phyloP scores from a whole-genome alignment of 2,329 filamentous ascomycete genomes.

The Neodidymelliopsis sp. region DNA sequence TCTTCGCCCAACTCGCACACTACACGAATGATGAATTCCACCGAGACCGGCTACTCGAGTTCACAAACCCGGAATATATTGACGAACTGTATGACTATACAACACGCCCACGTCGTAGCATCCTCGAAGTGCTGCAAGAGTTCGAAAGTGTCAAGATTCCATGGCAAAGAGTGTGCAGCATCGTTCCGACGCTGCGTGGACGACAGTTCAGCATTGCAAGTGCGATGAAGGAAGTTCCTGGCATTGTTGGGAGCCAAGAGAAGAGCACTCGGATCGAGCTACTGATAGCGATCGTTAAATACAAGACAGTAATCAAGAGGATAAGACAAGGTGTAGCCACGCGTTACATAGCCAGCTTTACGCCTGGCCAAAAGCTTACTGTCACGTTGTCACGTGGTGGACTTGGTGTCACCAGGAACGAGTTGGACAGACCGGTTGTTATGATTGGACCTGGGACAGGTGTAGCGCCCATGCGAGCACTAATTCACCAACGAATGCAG shows the following conservation, averaged over 20 bases:
- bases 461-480: conserved; percentile 80
- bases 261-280: conserved; percentile 69
- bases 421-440: conserved; percentile 67
- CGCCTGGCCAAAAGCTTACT: conserved; percentile 63
- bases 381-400: conserved; percentile 65
- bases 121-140: conserved; percentile 90
- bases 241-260: not conserved
- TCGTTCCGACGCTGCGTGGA: conserved; percentile 84
- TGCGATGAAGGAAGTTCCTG: conserved; percentile 57
- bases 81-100: conserved; percentile 98
- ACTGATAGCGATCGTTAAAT: conserved; percentile 87
- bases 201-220: conserved; percentile 93
- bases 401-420: conserved; percentile 48
- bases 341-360: conserved; percentile 76
- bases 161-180: conserved; percentile 71
- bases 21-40: conserved; percentile 78
- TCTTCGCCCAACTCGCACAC: conserved; percentile 80
- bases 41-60: conserved; percentile 81
- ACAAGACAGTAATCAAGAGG: conserved; percentile 84
- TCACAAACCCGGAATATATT: conserved; percentile 77
- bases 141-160: conserved; percentile 86
- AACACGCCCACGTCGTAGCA: conserved; percentile 85
- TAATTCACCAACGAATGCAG: conserved; percentile 74
- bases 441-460: conserved; percentile 88
- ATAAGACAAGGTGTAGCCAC: conserved; percentile 89